Evolutionary conservation across 805 yeast species (phyloP).

Genomic region (Candida ovalis): DNA sequence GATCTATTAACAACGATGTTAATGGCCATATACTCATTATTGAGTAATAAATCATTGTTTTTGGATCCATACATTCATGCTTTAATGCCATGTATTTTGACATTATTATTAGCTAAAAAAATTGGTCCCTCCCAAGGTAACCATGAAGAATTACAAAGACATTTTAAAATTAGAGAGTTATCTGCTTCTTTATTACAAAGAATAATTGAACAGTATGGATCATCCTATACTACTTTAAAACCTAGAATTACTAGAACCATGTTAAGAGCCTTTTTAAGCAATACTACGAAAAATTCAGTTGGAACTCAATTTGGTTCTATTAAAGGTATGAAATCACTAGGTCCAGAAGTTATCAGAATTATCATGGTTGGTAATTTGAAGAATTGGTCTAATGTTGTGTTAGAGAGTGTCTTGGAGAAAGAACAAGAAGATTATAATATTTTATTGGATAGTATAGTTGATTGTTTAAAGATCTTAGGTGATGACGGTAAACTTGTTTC

Average conservation of each 20-base stretch:
- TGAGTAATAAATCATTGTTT: constrained; percentile 79
- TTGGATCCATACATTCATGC: constrained; percentile 96
- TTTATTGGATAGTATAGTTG: constrained; percentile 47
- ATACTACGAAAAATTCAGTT: constrained; percentile 61
- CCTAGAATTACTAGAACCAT: constrained; percentile 94
- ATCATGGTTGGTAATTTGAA: constrained; percentile 79
- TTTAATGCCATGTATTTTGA: constrained; percentile 92
- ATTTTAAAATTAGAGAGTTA: constrained; percentile 73
- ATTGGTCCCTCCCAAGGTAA: constrained; percentile 48
- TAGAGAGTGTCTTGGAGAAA: constrained; percentile 26
- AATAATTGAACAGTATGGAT: constrained; percentile 75
- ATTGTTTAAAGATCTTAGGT: constrained; percentile 49
- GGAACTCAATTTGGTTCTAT: constrained; percentile 94
- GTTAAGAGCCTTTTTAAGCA: constrained; percentile 82
- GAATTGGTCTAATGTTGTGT: constrained; percentile 69
- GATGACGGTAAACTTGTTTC: constrained; percentile 28
- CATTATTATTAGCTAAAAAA: constrained; percentile 82
- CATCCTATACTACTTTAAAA: constrained; percentile 81
- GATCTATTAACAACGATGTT: constrained; percentile 76
- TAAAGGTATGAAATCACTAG: constrained; percentile 77
- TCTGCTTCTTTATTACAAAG: constrained; percentile 80
- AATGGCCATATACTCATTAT: constrained; percentile 80
- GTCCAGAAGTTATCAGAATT: constrained; percentile 82
- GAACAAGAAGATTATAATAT: constrained; percentile 21
- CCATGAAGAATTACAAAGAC: constrained; percentile 27